A percentile compares a stretch with the other conserved stretches of the same genome.
Conservation (phyloP, 345 rosid species). For the Dipteronia dyeriana region DNA sequence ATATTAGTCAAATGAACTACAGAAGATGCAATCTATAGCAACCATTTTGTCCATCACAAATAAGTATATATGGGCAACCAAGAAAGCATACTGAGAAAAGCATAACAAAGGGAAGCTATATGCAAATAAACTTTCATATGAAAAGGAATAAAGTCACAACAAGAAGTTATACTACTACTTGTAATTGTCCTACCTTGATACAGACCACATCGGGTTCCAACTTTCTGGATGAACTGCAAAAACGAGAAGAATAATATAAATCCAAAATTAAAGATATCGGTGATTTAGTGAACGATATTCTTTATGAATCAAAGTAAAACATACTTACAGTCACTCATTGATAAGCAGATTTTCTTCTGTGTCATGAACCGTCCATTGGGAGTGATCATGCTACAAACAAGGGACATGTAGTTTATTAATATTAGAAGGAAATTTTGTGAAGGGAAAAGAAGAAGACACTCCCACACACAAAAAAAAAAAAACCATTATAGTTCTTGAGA, state of each 20-base stretch:
- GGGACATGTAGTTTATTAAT: neutral
- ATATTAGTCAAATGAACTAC: constrained; percentile 15
- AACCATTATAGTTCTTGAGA: constrained; percentile 8
- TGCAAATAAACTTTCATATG: constrained; percentile 1
- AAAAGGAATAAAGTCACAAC: neutral
- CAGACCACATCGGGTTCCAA: constrained; percentile 99
- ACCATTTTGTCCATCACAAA: neutral
- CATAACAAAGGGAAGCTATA: neutral
- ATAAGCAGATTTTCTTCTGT: constrained; percentile 95
- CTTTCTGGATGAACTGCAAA: constrained; percentile 97
- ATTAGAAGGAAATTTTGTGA: neutral
- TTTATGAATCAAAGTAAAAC: constrained; percentile 11
- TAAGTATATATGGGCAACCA: neutral
- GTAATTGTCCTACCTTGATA: constrained; percentile 65
- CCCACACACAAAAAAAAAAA: neutral
- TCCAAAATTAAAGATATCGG: constrained; percentile 1
- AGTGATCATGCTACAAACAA: constrained; percentile 74
- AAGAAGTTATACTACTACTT: constrained; percentile 8
- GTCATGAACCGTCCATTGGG: constrained; percentile 98
- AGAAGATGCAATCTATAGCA: neutral
- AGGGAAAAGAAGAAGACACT: neutral
- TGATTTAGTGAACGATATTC: constrained; percentile 3
- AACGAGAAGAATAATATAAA: constrained; percentile 21
- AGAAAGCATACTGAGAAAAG: neutral
- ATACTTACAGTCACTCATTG: constrained; percentile 98